phyloP scores from a whole-genome alignment of 768 basidiomycete genomes.

The Udeniomyces megalosporus region DNA sequence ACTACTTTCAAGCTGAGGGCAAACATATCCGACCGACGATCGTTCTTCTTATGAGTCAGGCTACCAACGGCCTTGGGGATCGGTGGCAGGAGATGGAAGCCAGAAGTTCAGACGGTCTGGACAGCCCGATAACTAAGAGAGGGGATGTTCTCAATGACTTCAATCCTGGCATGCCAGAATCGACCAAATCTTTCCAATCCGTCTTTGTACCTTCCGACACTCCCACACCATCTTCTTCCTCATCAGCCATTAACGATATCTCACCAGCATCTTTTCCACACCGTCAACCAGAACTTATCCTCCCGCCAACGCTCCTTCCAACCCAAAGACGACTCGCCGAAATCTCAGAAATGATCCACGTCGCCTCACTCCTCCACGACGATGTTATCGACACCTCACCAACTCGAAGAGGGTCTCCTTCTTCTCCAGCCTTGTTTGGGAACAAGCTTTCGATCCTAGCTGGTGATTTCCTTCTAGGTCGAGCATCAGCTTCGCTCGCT shows the following conservation, averaged over 20 bases:
- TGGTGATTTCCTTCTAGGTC: constrained; percentile 87
- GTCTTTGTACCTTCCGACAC: constrained; percentile 33
- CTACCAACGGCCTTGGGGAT: constrained; percentile 74
- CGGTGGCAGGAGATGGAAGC: constrained; percentile 34
- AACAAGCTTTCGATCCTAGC: constrained; percentile 89
- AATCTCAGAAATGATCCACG: constrained; percentile 95
- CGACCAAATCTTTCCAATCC: constrained; percentile 49
- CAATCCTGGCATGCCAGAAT: constrained; percentile 70
- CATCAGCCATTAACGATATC: constrained; percentile 10
- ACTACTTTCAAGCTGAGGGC: constrained; percentile 65
- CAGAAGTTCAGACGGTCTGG: constrained; percentile 45
- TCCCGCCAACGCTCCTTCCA: constrained; percentile 44
- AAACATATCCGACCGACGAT: constrained; percentile 81
- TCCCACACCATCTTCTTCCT: constrained; percentile 28
- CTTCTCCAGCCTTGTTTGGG: constrained; percentile 60
- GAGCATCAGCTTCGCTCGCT: constrained; percentile 72
- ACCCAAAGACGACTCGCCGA: constrained; percentile 84
- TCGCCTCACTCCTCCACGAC: constrained; percentile 85
- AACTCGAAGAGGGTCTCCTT: constrained; percentile 50
- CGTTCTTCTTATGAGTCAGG: constrained; percentile 74
- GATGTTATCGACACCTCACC: constrained; percentile 63
- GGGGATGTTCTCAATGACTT: constrained; percentile 72
- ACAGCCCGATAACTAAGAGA: constrained; percentile 59
- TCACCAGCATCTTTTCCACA: constrained; percentile 28
- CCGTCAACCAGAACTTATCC: constrained; percentile 28